These are phyloP conservation scores for Aspergillus asperescens DNA, from an alignment of 495 filamentous ascomycete species.

Conservation along the genomic window DNA sequence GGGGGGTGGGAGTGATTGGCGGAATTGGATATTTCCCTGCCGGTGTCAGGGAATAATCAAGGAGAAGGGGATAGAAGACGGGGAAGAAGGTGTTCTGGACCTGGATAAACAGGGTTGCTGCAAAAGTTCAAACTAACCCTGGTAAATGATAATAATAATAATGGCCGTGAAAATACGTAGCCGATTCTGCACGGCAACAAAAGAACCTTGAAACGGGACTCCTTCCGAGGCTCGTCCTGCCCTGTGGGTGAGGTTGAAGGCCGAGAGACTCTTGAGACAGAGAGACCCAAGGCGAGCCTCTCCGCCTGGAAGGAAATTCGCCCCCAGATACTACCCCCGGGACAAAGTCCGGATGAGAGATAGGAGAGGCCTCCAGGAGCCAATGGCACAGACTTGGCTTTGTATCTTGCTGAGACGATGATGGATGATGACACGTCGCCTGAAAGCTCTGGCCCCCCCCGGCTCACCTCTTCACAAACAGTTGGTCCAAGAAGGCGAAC, in stretches of 20 bases:
- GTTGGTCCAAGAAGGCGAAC: conserved; percentile 1
- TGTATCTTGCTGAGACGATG: not conserved
- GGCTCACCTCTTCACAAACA: not conserved
- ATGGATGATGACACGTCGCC: conserved; percentile 5
- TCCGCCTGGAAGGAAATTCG: not conserved
- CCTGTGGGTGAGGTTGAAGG: too few relatives aligned
- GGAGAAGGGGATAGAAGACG: not conserved
- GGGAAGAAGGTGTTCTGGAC: conserved; percentile 2
- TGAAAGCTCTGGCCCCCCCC: not conserved
- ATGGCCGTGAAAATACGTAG: conserved; percentile 3
- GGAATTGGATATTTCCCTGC: conserved; percentile 5
- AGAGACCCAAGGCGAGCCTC: too few relatives aligned
- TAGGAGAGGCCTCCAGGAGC: not conserved
- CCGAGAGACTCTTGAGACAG: too few relatives aligned
- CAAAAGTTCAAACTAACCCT: not conserved
- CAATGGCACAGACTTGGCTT: not conserved
- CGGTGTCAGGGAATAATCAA: conserved; percentile 1
- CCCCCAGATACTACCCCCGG: not conserved
- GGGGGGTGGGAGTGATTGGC: conserved; percentile 1
- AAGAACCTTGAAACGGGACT: not conserved
- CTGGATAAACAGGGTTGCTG: not conserved
- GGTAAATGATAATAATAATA: too few relatives aligned
- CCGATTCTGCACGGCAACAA: not conserved
- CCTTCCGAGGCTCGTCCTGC: not conserved
- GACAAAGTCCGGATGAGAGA: conserved; percentile 4